Percentiles rank a stretch among this genome's conserved stretches.
Evolutionary conservation across 2,329 filamentous ascomycete species (phyloP).

Genomic region (Claviceps pazoutovae): DNA sequence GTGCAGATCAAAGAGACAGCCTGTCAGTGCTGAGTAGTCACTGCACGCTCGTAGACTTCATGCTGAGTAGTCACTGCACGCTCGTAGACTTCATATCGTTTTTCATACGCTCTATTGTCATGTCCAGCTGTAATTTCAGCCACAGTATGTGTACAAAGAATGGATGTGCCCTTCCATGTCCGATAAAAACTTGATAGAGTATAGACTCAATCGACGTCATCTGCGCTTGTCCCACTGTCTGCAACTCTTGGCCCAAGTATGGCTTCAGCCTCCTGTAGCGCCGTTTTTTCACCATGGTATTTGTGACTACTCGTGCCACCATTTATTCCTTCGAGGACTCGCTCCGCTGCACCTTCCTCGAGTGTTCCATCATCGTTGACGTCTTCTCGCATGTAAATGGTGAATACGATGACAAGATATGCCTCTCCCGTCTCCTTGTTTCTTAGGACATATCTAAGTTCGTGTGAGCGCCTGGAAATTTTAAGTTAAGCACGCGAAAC

Average conservation of each 20-base stretch:
- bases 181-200: too few relatives aligned
- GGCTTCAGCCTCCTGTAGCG: slow-evolving; percentile 25
- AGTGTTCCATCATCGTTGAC: slow-evolving; percentile 44
- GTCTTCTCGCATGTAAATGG: slow-evolving; percentile 56
- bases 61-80: too few relatives aligned
- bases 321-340: slow-evolving; percentile 7
- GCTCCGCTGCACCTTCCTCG: slow-evolving; percentile 26
- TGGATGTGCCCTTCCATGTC: too few relatives aligned
- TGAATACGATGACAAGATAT: slow-evolving; percentile 72
- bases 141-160: too few relatives aligned
- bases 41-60: too few relatives aligned
- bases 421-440: slow-evolving; percentile 59
- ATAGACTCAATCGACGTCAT: slow-evolving; percentile 29
- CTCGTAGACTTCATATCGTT: too few relatives aligned
- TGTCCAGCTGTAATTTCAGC: too few relatives aligned
- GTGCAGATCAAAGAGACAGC: too few relatives aligned
- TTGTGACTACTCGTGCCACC: slow-evolving; percentile 12
- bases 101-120: too few relatives aligned
- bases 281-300: slow-evolving; percentile 19
- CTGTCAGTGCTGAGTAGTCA: too few relatives aligned
- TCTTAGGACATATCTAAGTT: slow-evolving; percentile 83
- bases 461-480: slow-evolving; percentile 53
- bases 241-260: slow-evolving; percentile 16
- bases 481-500: slow-evolving; percentile 8
- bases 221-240: slow-evolving; percentile 18